A percentile compares a stretch with the other conserved stretches of the same genome.
Evolutionary conservation across 176 grass and related monocot species (phyloP).

Genomic region (Lolium rigidum): DNA sequence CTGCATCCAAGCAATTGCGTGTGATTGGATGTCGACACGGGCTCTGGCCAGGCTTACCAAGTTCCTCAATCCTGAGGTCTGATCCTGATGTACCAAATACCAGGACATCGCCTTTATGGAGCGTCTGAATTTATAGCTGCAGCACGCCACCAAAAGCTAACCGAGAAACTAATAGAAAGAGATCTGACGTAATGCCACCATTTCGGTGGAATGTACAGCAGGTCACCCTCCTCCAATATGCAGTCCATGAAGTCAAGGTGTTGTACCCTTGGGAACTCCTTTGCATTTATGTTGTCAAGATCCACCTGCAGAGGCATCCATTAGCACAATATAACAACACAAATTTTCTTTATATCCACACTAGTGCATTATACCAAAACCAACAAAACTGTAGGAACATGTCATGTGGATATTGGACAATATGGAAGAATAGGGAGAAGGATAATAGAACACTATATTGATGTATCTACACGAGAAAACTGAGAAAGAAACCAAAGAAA

Average conservation of each 20-base stretch:
- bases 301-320: slow-evolving; percentile 69
- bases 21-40: slow-evolving; percentile 9
- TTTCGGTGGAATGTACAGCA: slow-evolving; percentile 97
- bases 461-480: slow-evolving; percentile 4
- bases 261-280: slow-evolving; percentile 65
- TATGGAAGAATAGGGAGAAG: background rate
- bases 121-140: slow-evolving; percentile 17
- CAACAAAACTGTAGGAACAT: background rate
- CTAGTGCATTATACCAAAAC: background rate
- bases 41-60: slow-evolving; percentile 33
- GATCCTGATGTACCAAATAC: slow-evolving; percentile 31
- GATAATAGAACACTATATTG: background rate
- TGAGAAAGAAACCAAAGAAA: background rate
- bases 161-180: slow-evolving; percentile 84
- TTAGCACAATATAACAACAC: slow-evolving; percentile 31
- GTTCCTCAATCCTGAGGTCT: slow-evolving; percentile 12
- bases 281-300: slow-evolving; percentile 69
- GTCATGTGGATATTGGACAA: background rate
- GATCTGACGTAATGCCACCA: slow-evolving; percentile 96
- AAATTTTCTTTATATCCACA: background rate
- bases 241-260: slow-evolving; percentile 82
- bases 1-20: slow-evolving; percentile 22
- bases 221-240: slow-evolving; percentile 85
- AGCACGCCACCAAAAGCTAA: slow-evolving; percentile 93
- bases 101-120: slow-evolving; percentile 17